phyloP scores from a whole-genome alignment of 306 rosid genomes.

The Cucumis sativus region DNA sequence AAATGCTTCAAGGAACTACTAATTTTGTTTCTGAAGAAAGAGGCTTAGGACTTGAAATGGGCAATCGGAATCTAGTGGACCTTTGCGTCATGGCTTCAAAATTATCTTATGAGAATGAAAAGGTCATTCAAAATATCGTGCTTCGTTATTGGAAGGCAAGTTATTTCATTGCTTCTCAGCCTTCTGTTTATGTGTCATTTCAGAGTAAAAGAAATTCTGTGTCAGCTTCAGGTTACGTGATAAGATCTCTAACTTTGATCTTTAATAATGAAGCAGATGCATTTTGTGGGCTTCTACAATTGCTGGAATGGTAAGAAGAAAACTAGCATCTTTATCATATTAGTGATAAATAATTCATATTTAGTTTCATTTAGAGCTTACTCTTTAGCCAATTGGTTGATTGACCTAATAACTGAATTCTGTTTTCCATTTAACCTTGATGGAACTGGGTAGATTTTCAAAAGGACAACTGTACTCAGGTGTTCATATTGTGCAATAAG shows the following conservation, averaged over 20 bases:
- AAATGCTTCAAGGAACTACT: conserved; percentile 11
- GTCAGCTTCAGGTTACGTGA: background rate
- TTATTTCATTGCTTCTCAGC: background rate
- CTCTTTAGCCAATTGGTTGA: background rate
- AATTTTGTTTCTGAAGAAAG: conserved; percentile 13
- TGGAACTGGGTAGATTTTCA: conserved; percentile 31
- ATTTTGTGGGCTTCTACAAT: conserved; percentile 52
- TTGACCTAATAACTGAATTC: background rate
- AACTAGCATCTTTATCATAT: background rate
- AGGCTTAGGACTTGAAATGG: conserved; percentile 15
- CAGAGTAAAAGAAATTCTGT: background rate
- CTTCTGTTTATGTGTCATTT: background rate
- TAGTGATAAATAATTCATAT: background rate
- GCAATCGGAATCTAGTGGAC: conserved; percentile 41
- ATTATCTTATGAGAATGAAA: conserved; percentile 61
- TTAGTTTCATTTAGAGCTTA: background rate
- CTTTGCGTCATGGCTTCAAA: conserved; percentile 71
- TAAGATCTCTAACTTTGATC: conserved; percentile 1
- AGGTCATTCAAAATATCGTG: conserved; percentile 27
- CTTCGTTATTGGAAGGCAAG: conserved; percentile 59
- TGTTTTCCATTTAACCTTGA: background rate
- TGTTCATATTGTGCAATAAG: conserved; percentile 58
- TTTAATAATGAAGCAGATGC: conserved; percentile 38
- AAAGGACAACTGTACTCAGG: conserved; percentile 40
- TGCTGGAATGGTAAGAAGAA: conserved; percentile 66